These are phyloP conservation scores for Fusarium proliferatum DNA, from an alignment of 2,329 filamentous ascomycete species.

Conservation along the genomic window DNA sequence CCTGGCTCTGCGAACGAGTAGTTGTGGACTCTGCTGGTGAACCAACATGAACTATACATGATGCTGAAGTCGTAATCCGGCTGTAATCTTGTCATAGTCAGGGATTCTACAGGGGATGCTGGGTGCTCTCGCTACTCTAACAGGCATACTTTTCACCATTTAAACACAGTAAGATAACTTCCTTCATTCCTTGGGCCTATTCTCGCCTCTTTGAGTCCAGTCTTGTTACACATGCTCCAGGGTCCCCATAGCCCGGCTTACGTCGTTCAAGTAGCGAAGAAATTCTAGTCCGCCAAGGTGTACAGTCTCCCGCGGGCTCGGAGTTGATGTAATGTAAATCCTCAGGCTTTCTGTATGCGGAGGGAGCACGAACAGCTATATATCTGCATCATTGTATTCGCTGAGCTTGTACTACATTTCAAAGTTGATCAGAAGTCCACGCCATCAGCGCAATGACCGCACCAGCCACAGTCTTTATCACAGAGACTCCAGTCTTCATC, in stretches of 20 bases:
- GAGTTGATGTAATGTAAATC: neutral
- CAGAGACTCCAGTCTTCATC: neutral
- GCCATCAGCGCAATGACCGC: neutral
- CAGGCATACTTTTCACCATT: fast-evolving
- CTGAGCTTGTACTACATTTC: neutral
- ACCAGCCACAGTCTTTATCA: neutral
- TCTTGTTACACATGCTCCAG: neutral
- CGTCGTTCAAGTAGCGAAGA: neutral
- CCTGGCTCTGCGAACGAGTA: too few species aligned
- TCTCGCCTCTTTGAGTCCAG: neutral
- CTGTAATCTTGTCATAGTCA: neutral
- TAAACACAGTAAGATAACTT: neutral
- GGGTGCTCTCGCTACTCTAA: neutral
- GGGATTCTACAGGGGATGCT: fast-evolving
- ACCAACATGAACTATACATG: neutral
- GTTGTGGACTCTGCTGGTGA: neutral
- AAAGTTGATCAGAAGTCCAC: neutral
- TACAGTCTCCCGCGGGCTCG: neutral
- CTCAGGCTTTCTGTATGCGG: neutral
- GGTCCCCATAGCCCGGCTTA: neutral
- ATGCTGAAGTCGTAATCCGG: neutral
- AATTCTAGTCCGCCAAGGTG: neutral
- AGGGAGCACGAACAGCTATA: neutral
- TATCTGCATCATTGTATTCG: neutral
- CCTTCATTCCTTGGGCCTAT: neutral